Base-by-base conservation (phyloP, 345 rosid species). In the Limnanthes douglasii region DNA sequence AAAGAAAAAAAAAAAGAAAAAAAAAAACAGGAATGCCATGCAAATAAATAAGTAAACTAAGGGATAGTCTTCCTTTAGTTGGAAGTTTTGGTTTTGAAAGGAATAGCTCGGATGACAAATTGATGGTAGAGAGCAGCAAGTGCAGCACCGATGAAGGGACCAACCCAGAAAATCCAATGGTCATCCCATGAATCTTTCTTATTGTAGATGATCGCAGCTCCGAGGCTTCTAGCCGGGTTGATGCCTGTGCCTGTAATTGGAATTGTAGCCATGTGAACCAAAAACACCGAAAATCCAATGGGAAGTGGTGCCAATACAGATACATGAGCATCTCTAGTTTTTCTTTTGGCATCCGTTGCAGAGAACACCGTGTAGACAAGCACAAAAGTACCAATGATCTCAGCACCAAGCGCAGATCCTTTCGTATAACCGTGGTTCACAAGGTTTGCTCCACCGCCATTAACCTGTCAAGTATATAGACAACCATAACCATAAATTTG, bases 291-390 rank as follows among this genome's bases (percentile, higher is more conserved):
- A 42, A 75, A 75, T 14, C 85, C 79, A 32, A 75, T 75, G 1
- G 85, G 85, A 31, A 75, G 85, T 7, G 85, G 85, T 39, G 85
- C 85, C 71, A 75, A 56, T 70, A 77, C 88, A 34, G 79, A 83
- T 13, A 73, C 88, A 44, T 77, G 88, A 2, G 88, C 70, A 62
- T 77, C 88, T 67, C 88, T 62, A 32, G 82, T 83, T 42, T 54
- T 77, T 62, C 83, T 64, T 67, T 77, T 73, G 28, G 88, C 78
- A 50, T 77, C 88, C 7, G 82, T 73, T 33, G 82, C 86, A 13
- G 86, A 77, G 69, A 77, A 73, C 34, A 75, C 84, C 22, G 79
- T 70, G 60, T 70, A 74, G 14, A 74, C 84, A 20, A 74, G 61
- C 47, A 74, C 64, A 51, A 74, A 74, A 34, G 84, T 75, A n/a